Evolutionary conservation across 441 rosid species (phyloP).

Genomic region (Eutrema salsugineum): DNA sequence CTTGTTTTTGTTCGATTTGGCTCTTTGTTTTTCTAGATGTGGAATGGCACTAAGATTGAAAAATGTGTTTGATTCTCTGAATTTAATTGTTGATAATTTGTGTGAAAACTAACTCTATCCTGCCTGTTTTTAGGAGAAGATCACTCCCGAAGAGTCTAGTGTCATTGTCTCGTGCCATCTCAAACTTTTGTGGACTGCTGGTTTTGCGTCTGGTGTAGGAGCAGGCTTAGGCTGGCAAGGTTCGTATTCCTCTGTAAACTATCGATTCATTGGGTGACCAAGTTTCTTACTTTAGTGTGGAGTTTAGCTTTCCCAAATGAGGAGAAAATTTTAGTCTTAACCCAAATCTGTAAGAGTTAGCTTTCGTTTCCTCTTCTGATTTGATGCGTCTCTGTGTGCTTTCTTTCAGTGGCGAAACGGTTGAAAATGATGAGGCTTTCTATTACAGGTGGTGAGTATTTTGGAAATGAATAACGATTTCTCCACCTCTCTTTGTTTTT

Average conservation of each 20-base stretch:
- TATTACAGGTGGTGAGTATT: conserved; percentile 22
- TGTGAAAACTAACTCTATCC: not conserved
- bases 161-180: conserved; percentile 20
- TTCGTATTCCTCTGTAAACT: not conserved
- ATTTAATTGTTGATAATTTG: conserved; percentile 12
- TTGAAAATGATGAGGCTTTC: not conserved
- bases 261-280: not conserved
- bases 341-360: not conserved
- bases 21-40: not conserved
- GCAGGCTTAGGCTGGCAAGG: conserved; percentile 31
- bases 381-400: not conserved
- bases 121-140: conserved; percentile 15
- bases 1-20: not conserved
- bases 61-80: not conserved
- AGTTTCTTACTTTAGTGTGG: not conserved
- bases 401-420: conserved; percentile 13
- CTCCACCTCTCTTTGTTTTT: not conserved
- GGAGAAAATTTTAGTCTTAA: not conserved
- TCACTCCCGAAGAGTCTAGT: conserved; percentile 17
- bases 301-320: no score
- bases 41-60: not conserved
- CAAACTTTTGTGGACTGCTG: conserved; percentile 23
- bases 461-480: not conserved
- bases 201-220: conserved; percentile 29
- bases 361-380: not conserved